phyloP scores from a whole-genome alignment of 2,329 filamentous ascomycete species.

The Tolypocladium amazonense region DNA sequence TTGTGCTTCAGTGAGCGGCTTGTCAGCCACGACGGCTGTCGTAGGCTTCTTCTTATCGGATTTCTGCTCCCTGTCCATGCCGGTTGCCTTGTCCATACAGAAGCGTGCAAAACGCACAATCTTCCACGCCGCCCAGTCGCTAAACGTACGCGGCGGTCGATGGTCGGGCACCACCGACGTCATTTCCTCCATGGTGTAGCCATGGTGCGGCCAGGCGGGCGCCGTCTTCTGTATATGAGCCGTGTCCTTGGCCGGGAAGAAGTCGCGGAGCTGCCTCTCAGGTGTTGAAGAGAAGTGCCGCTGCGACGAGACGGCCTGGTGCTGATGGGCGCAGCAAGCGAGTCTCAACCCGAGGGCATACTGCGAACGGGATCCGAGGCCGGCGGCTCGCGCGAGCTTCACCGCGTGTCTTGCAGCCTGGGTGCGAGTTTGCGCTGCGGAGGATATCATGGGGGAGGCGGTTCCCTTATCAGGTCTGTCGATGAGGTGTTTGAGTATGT shows the following conservation, averaged over 20 bases:
- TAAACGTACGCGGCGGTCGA: conserved; percentile 57
- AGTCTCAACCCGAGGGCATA: conserved; percentile 6
- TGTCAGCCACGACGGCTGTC: conserved; percentile 38
- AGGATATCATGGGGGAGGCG: conserved; percentile 14
- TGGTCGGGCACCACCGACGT: conserved; percentile 62
- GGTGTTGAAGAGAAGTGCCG: conserved; percentile 41
- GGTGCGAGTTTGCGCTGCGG: conserved; percentile 10
- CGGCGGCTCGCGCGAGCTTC: conserved; percentile 8
- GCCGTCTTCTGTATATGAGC: conserved; percentile 50
- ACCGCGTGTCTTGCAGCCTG: conserved; percentile 13
- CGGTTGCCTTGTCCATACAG: conserved; percentile 73
- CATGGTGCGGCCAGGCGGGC: conserved; percentile 59
- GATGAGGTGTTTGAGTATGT: not conserved
- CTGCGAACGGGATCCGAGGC: conserved; percentile 1
- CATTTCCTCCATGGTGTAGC: conserved; percentile 76
- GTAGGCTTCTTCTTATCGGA: conserved; percentile 47
- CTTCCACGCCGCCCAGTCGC: conserved; percentile 70
- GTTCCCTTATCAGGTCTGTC: not conserved
- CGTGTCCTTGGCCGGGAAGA: conserved; percentile 53
- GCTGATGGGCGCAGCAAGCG: conserved; percentile 3
- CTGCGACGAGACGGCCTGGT: conserved; percentile 2
- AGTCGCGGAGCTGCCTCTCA: conserved; percentile 36
- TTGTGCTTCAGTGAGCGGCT: conserved; percentile 70
- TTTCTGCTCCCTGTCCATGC: conserved; percentile 61
- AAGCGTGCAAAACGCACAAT: conserved; percentile 68